A percentile compares a stretch with the other conserved stretches of the same genome.
Conservation (phyloP, 2,329 filamentous ascomycete genomes). For the Hortaea sp. region DNA sequence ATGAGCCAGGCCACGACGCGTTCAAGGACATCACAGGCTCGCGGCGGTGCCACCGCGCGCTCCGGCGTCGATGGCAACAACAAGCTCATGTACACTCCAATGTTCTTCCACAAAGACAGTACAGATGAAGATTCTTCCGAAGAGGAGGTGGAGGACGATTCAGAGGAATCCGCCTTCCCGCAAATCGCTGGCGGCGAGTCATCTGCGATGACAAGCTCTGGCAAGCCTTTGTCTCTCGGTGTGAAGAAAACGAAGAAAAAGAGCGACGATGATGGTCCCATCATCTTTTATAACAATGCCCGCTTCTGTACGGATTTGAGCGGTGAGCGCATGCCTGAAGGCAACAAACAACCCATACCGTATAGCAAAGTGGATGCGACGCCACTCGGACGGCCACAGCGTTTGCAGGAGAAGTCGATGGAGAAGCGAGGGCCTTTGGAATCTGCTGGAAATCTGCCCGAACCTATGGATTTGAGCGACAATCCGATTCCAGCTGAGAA, state of each 20-base stretch:
- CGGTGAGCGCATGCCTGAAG: conserved; percentile 42
- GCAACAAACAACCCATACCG: conserved; percentile 8
- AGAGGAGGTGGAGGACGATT: conserved; percentile 19
- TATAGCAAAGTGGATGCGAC: conserved; percentile 10
- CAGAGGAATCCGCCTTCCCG: conserved; percentile 21
- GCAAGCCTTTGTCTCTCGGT: neutral
- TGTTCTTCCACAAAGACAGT: conserved; percentile 38
- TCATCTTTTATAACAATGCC: conserved; percentile 75
- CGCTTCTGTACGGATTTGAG: conserved; percentile 74
- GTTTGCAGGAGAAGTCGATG: neutral
- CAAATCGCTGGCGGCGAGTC: conserved; percentile 25
- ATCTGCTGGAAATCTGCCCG: conserved; percentile 17
- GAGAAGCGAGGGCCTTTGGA: conserved; percentile 26
- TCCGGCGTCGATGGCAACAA: conserved; percentile 16
- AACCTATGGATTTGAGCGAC: conserved; percentile 27
- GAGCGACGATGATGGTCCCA: conserved; percentile 54
- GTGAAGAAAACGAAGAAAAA: conserved; percentile 35
- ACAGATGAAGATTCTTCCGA: conserved; percentile 30
- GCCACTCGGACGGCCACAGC: conserved; percentile 11
- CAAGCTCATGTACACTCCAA: conserved; percentile 36
- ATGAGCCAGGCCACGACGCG: conserved; percentile 10
- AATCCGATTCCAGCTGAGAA: conserved; percentile 25
- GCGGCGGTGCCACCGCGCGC: conserved; percentile 4
- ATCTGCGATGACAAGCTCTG: conserved; percentile 32
- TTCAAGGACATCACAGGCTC: neutral